Evolutionary conservation across 108 stramenopile genomes (phyloP).

Genomic region (Cyclotella atomus): DNA sequence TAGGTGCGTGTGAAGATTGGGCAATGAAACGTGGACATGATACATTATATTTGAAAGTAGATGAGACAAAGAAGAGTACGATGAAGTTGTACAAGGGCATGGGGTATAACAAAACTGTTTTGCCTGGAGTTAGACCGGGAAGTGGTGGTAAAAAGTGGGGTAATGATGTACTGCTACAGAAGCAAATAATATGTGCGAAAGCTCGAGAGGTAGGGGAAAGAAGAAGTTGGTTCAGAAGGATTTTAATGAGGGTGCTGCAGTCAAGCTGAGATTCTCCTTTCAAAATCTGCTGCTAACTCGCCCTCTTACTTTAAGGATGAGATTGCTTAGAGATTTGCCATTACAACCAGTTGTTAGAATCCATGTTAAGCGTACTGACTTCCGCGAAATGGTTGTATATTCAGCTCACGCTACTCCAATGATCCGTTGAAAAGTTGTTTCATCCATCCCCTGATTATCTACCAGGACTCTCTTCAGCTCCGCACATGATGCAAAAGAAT

Average conservation of each 20-base stretch:
- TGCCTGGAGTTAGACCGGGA: not conserved
- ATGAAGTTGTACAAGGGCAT: constrained; percentile 25
- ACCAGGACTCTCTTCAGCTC: constrained; percentile 16
- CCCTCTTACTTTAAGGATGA: too few relatives aligned
- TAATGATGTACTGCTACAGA: not conserved
- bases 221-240: not conserved
- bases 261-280: too few relatives aligned
- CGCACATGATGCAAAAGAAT: constrained; percentile 3
- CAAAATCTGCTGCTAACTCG: too few relatives aligned
- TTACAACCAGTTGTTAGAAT: too few relatives aligned
- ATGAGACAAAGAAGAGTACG: constrained; percentile 19
- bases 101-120: constrained; percentile 17
- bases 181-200: not conserved
- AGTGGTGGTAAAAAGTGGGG: constrained; percentile 3
- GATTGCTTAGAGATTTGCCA: too few relatives aligned
- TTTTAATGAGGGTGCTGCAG: not conserved
- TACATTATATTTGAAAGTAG: constrained; percentile 39
- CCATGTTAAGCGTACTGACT: too few relatives aligned
- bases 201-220: not conserved
- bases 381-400: too few relatives aligned
- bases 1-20: constrained; percentile 40
- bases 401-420: constrained; percentile 8
- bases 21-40: constrained; percentile 22
- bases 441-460: constrained; percentile 11
- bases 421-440: constrained; percentile 5